Evolutionary conservation across 495 filamentous ascomycete genomes (phyloP).

Genomic region (Astrothelium subdiscretum): DNA sequence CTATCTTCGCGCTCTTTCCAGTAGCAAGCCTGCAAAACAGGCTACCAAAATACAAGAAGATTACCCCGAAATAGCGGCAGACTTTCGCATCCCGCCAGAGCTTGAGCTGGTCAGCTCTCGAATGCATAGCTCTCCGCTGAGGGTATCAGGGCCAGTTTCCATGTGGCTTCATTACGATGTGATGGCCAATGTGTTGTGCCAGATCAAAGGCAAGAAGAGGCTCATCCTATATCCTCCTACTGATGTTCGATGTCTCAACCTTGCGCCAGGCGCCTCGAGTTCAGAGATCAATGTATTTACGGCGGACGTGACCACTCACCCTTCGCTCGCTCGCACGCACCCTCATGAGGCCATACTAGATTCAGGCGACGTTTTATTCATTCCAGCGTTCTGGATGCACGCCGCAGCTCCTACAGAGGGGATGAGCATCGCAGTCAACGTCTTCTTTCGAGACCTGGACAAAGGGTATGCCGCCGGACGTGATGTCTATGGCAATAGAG

Average conservation of each 20-base stretch:
- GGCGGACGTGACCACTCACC: constrained; percentile 25
- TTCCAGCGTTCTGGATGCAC: constrained; percentile 76
- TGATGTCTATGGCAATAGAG: constrained; percentile 83
- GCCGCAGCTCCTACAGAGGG: constrained; percentile 54
- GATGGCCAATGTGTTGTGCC: constrained; percentile 83
- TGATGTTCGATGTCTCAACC: constrained; percentile 56
- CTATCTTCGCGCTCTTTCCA: constrained; percentile 67
- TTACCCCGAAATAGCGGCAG: constrained; percentile 54
- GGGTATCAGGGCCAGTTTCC: constrained; percentile 69
- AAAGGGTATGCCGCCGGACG: constrained; percentile 59
- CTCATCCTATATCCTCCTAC: constrained; percentile 68
- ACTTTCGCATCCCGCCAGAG: constrained; percentile 59
- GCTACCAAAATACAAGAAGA: constrained; percentile 58
- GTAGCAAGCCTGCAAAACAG: constrained; percentile 51
- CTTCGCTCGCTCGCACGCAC: constrained; percentile 41
- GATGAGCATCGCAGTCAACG: constrained; percentile 66
- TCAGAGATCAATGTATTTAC: constrained; percentile 62
- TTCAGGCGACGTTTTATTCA: constrained; percentile 66
- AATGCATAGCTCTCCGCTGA: constrained; percentile 67
- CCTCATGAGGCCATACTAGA: constrained; percentile 54
- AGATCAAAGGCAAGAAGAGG: constrained; percentile 58
- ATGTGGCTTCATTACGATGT: constrained; percentile 96
- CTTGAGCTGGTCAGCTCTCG: constrained; percentile 47
- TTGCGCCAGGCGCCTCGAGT: constrained; percentile 68
- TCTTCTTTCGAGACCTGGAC: constrained; percentile 67